Percentiles rank a stretch among this genome's conserved stretches.
Evolutionary conservation across 495 filamentous ascomycete genomes (phyloP).

Genomic region (Aspergillus avenaceus): DNA sequence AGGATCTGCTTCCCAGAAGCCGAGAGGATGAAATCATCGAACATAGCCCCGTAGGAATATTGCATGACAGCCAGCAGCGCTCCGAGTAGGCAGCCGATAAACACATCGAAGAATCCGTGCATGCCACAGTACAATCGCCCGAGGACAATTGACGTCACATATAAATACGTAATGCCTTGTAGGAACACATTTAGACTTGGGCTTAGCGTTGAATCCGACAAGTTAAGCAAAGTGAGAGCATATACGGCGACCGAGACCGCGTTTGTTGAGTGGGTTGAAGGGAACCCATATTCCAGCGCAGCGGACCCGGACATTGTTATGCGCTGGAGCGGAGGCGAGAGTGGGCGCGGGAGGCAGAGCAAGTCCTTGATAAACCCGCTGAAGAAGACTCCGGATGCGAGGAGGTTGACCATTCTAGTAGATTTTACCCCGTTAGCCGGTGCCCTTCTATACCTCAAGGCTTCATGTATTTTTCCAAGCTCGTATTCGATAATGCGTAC

Average conservation of each 20-base stretch:
- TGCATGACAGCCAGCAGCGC: conserved; percentile 64
- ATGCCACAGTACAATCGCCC: conserved; percentile 96
- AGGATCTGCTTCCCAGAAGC: conserved; percentile 51
- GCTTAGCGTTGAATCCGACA: conserved; percentile 48
- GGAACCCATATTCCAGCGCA: conserved; percentile 94
- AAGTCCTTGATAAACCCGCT: conserved; percentile 93
- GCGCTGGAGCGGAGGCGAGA: conserved; percentile 87
- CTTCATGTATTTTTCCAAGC: not conserved
- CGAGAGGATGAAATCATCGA: conserved; percentile 60
- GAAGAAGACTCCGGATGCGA: conserved; percentile 86
- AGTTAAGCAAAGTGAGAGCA: conserved; percentile 61
- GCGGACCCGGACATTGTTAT: conserved; percentile 97
- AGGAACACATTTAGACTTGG: conserved; percentile 51
- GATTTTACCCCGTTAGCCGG: not conserved
- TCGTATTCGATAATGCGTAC: too few species aligned
- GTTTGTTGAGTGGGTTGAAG: conserved; percentile 95
- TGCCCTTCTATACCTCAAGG: too few species aligned
- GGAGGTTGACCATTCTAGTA: conserved; percentile 75
- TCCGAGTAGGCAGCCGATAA: conserved; percentile 73
- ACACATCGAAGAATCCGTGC: conserved; percentile 93
- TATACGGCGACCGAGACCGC: conserved; percentile 93
- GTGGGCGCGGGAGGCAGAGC: conserved; percentile 86
- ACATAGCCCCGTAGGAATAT: conserved; percentile 60
- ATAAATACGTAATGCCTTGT: conserved; percentile 68
- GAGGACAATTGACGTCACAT: conserved; percentile 83